Evolutionary conservation across 345 rosid species (phyloP), one percentile per base, ranked within the genome.

Genomic region (Sonneratia caseolaris): DNA sequence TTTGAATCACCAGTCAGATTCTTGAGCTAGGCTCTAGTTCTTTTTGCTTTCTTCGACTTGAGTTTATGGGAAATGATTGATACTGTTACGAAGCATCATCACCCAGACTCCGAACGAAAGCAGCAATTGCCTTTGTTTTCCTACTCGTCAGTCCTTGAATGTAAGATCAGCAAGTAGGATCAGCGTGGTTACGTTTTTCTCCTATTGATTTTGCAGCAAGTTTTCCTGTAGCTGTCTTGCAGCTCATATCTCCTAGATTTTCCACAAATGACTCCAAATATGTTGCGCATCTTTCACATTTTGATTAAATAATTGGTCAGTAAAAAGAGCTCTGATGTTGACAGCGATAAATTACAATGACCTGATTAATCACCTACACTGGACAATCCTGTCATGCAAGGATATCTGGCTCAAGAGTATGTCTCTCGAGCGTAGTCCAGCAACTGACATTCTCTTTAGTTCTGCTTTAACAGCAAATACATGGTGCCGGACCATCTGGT

Each of bases 301-400:
- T 37, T 4, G 68, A 56, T 45, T 66, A 57, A 27, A 40, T 67
- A 56, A 24, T 37, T 49, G 16, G 71, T 45, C 53, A 55, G 43
- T 55, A 57, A 68, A 73, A 73, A 37, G 66, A 70, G 70, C 70
- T 73, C 71, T 12, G 56, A 73, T 51, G 36, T 56, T 22, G 42
- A 61, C 37, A 36, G 55, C 37, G 43, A 56, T 32, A 37, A 56
- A 27, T 67, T 68, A 74, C 72, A 57, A 61, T 70, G 68, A 27
- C 66, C 71, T 45, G 21, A 19, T 57, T 35, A 57, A 57, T 48
- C 68, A 47, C 68, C 45, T 73, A 42, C 70, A 66, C 16, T 68
- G 7, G 57, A 35, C 45, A 56, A 22, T 68, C 66, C 40, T 21
- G 24, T 48, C 45, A 53, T 55, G 67, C 70, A 67, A 43, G 14